Evolutionary conservation across 208 protist genomes (phyloP).

Genomic region (Wallacemonas sp.): DNA sequence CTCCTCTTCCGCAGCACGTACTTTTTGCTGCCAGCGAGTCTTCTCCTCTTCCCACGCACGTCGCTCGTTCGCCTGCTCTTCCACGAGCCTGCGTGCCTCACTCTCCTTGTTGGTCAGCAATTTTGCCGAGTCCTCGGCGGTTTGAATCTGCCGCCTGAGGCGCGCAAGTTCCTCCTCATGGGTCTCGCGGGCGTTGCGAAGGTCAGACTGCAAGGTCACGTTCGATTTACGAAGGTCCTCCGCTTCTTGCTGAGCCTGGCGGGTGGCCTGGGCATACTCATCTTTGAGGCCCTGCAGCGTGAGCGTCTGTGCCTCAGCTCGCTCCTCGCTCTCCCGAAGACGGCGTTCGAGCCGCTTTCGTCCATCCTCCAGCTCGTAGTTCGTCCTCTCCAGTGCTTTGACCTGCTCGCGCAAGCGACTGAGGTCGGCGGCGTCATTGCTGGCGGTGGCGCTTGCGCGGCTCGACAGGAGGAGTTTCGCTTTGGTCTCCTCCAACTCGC

Average conservation of each 20-base stretch:
- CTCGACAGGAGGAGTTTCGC: slow-evolving; percentile 35
- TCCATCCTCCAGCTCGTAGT: slow-evolving; percentile 45
- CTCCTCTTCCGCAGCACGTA: slow-evolving; percentile 42
- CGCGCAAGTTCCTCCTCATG: slow-evolving; percentile 58
- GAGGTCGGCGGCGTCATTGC: slow-evolving; percentile 2
- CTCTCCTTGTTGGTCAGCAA: slow-evolving; percentile 28
- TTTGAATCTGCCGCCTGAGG: slow-evolving; percentile 27
- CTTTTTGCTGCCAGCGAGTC: slow-evolving; percentile 27
- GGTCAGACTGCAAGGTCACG: slow-evolving; percentile 31
- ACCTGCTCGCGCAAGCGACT: slow-evolving; percentile 62
- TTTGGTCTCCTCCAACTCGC: slow-evolving; percentile 50
- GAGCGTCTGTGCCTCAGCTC: slow-evolving; percentile 33
- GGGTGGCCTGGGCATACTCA: slow-evolving; percentile 26
- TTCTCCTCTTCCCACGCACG: slow-evolving; percentile 38
- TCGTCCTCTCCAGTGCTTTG: slow-evolving; percentile 32
- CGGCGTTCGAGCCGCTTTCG: slow-evolving; percentile 49
- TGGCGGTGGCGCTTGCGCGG: slow-evolving; percentile 16
- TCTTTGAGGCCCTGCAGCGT: slow-evolving; percentile 52
- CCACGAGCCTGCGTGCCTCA: slow-evolving; percentile 29
- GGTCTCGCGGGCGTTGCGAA: slow-evolving; percentile 19
- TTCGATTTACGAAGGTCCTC: slow-evolving; percentile 51
- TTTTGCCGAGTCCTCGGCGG: slow-evolving; percentile 32
- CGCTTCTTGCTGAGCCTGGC: slow-evolving; percentile 39
- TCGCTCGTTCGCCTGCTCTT: slow-evolving; percentile 45
- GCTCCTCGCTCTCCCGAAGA: slow-evolving; percentile 43